Conservation (phyloP, 2,329 filamentous ascomycete genomes). For the Colletotrichum siamense region DNA sequence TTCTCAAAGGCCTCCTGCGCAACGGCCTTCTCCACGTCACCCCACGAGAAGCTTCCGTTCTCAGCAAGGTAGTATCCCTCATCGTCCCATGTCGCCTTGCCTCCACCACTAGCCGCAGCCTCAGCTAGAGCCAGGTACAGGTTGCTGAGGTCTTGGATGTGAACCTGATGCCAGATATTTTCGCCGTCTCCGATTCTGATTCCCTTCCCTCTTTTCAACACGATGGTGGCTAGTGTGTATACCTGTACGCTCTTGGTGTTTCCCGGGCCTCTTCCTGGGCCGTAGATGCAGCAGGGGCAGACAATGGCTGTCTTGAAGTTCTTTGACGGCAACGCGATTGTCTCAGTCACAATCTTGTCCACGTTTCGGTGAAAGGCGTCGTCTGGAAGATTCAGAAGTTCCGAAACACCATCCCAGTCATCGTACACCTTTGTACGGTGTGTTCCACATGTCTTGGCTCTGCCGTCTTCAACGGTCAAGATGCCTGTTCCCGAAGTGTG, state of each 20-base stretch:
- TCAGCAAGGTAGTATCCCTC: not conserved
- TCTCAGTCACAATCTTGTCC: not conserved
- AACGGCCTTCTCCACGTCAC: not conserved
- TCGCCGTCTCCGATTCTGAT: not conserved
- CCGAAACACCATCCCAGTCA: not conserved
- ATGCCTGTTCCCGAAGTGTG: not conserved
- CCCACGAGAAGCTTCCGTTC: not conserved
- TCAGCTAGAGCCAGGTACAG: not conserved
- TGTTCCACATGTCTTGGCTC: not conserved
- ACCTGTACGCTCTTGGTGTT: not conserved
- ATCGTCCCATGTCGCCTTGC: not conserved
- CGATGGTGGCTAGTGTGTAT: accelerated
- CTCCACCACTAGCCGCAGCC: not conserved
- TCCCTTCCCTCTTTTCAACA: accelerated
- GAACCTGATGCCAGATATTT: not conserved
- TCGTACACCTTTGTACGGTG: not conserved
- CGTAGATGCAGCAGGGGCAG: not conserved
- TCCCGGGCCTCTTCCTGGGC: not conserved
- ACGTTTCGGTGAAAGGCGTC: not conserved
- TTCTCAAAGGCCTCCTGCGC: not conserved
- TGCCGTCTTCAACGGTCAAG: not conserved
- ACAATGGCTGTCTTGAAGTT: not conserved
- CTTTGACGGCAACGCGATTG: not conserved
- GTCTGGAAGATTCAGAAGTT: not conserved
- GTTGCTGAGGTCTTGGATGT: not conserved